Base-by-base conservation (phyloP, 371 early-diverging fungal species). In the Dichotomocladium elegans region DNA sequence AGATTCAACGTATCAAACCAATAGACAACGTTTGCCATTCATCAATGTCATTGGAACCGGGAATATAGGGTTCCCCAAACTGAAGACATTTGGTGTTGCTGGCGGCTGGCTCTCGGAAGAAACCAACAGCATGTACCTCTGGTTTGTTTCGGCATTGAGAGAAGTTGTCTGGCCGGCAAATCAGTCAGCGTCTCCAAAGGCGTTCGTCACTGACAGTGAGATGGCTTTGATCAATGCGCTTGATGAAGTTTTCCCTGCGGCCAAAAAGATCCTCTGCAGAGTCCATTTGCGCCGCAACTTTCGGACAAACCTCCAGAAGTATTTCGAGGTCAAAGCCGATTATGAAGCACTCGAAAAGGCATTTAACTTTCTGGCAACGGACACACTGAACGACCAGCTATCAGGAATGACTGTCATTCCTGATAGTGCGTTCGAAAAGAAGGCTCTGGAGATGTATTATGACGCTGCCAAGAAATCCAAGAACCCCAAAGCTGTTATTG, bases 1-100 rank as follows among this genome's bases (percentile, higher is more conserved):
- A 19, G 56, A 55, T 48, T 47, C 49, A n/a, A 48, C 49, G 6
- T 55, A 48, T 27, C 47, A 48, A 14, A 47, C 56, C 1, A 55
- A 40, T 24, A 48, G 27, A 9, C 12, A 28, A 14, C 46, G 25
- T 12, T 17, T 35, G 26, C 19, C 55, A 25, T 46, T 54, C 21
- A 24, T n/a, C n/a, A n/a, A n/a, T n/a, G n/a, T n/a, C n/a, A n/a
- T n/a, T n/a, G n/a, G n/a, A n/a, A n/a, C n/a, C n/a, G n/a, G n/a
- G n/a, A n/a, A n/a, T n/a, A n/a, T n/a, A n/a, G n/a, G n/a, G n/a
- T n/a, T n/a, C n/a, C 30, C 31, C 6, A n/a, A 1, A 2, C 24
- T 55, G 11, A 55, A 55, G 12, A 30, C 56, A 19, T 55, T 55
- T 42, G 6, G 11, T 31, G 43, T 55, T 33, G 56, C 56, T 29